Conservation (phyloP, 2,329 filamentous ascomycete species). For the Myriosclerotinia curreyana region DNA sequence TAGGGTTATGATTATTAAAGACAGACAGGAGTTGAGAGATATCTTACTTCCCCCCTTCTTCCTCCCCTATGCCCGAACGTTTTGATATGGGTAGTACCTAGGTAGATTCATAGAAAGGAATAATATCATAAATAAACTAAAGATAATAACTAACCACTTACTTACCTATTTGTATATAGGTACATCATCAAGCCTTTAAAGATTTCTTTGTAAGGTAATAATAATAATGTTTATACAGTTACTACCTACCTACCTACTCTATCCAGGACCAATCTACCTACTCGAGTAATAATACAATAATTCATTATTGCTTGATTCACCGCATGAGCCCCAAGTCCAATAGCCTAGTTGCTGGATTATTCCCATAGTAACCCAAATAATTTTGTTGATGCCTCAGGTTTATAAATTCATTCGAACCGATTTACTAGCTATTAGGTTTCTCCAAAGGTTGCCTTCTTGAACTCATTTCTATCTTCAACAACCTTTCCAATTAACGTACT, state of each 20-base stretch:
- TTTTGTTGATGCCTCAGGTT: constrained; percentile 5
- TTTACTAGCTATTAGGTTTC: constrained; percentile 24
- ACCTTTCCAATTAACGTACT: constrained; percentile 24
- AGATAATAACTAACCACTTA: no score
- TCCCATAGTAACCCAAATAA: constrained; percentile 11
- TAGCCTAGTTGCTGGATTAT: constrained; percentile 13
- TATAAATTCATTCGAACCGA: constrained; percentile 9
- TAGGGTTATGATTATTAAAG: neutral
- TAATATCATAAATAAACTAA: no score
- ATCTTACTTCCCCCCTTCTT: neutral
- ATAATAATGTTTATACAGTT: no score
- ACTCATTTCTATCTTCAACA: constrained; percentile 25
- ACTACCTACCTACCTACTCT: no score
- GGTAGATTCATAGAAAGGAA: no score
- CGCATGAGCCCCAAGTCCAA: neutral
- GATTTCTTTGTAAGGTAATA: no score
- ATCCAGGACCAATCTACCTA: neutral
- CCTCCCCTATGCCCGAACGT: neutral
- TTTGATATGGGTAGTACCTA: neutral
- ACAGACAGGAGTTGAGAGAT: neutral
- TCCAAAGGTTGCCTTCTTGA: constrained; percentile 23
- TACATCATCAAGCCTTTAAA: no score
- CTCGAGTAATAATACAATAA: neutral
- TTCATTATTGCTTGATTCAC: constrained; percentile 2
- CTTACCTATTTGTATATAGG: no score